These are phyloP conservation scores for Mortierella sp. DNA, from an alignment of 371 early-diverging fungal species.

Conservation along the genomic window DNA sequence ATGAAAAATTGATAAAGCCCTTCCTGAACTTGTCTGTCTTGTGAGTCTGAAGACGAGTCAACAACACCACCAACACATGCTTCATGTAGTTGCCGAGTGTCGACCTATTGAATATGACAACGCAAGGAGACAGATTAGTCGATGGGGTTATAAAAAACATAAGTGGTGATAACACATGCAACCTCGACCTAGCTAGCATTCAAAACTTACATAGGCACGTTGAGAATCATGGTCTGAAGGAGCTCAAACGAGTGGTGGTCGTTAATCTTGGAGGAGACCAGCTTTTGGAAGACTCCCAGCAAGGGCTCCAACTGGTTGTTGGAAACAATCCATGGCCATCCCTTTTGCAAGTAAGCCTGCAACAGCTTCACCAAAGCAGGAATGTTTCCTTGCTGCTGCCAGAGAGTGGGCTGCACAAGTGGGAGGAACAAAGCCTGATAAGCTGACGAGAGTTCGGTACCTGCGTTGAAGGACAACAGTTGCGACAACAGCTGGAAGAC, in stretches of 20 bases:
- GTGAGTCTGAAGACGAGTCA: slow-evolving; percentile 82
- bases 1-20: slow-evolving; percentile 85
- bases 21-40: slow-evolving; percentile 86
- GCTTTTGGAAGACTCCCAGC: slow-evolving; percentile 95
- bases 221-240: slow-evolving; percentile 76
- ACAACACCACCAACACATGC: slow-evolving; percentile 81
- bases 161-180: not conserved
- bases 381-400: slow-evolving; percentile 92
- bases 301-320: slow-evolving; percentile 83
- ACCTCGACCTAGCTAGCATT: too few relatives aligned
- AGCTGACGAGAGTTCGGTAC: slow-evolving; percentile 74
- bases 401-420: slow-evolving; percentile 87
- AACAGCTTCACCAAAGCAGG: slow-evolving; percentile 94
- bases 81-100: slow-evolving; percentile 74
- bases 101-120: slow-evolving; percentile 6
- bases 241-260: slow-evolving; percentile 92
- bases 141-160: not conserved
- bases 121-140: not conserved
- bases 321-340: slow-evolving; percentile 68
- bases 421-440: slow-evolving; percentile 83
- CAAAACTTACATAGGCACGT: slow-evolving; percentile 77
- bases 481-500: slow-evolving; percentile 96
- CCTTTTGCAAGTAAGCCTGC: slow-evolving; percentile 86
- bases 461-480: slow-evolving; percentile 83
- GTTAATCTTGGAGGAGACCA: slow-evolving; percentile 87